Conservation (phyloP, 2,329 filamentous ascomycete genomes). For the Aspergillus persii region DNA sequence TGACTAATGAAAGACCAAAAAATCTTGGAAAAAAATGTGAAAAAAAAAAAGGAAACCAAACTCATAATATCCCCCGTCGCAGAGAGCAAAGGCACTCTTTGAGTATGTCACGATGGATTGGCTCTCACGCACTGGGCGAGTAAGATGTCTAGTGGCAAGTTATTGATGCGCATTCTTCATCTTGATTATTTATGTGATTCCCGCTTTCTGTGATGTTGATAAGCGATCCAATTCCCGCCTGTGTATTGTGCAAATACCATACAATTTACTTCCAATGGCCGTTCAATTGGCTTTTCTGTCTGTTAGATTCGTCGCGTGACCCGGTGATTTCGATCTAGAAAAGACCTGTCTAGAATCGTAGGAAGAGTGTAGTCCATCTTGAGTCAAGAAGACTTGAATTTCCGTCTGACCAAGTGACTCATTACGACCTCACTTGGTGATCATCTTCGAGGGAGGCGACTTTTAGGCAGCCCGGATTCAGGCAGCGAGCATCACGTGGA, state of each 20-base stretch:
- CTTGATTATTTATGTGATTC: conserved; percentile 17
- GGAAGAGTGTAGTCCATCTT: not conserved
- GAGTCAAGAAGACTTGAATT: not conserved
- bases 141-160: not conserved
- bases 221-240: conserved; percentile 13
- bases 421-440: not conserved
- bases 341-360: not conserved
- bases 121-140: not conserved
- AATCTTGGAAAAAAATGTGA: conserved; percentile 2
- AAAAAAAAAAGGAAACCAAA: conserved; percentile 4
- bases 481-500: not conserved
- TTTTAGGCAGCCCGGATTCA: not conserved
- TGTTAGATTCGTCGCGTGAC: not conserved
- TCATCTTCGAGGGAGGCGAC: not conserved
- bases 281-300: not conserved
- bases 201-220: conserved; percentile 12
- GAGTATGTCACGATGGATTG: not conserved
- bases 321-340: not conserved
- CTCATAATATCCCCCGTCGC: not conserved
- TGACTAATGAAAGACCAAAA: conserved; percentile 3
- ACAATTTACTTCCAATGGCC: not conserved
- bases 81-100: not conserved
- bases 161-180: not conserved
- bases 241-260: conserved; percentile 9
- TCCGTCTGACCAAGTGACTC: not conserved